A percentile compares a stretch with the other conserved stretches of the same genome.
phyloP scores from a whole-genome alignment of 345 rosid genomes.

The Eucalyptus grandis region DNA sequence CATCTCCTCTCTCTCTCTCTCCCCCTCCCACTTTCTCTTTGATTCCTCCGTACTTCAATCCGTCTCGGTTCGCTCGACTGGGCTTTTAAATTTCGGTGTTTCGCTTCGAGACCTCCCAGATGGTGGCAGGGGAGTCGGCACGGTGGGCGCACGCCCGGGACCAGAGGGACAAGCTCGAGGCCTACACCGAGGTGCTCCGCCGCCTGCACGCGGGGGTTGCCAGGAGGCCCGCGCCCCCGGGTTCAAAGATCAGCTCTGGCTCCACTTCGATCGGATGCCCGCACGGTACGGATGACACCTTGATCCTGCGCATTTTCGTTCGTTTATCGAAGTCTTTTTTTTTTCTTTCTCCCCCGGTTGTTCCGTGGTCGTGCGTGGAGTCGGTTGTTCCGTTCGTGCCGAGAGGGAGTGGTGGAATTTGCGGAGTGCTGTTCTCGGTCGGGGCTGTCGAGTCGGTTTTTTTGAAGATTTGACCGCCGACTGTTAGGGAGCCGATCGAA shows the following conservation, averaged over 20 bases:
- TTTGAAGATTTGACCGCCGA: background rate
- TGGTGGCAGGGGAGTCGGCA: slow-evolving; percentile 13
- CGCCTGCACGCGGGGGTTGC: slow-evolving; percentile 57
- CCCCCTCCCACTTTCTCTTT: background rate
- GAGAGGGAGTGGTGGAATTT: background rate
- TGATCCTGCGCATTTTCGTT: background rate
- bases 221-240: slow-evolving; percentile 64
- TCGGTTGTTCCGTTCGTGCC: background rate
- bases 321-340: background rate
- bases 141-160: slow-evolving; percentile 45
- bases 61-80: background rate
- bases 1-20: background rate
- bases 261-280: slow-evolving; percentile 94
- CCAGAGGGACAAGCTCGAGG: slow-evolving; percentile 75
- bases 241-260: slow-evolving; percentile 92
- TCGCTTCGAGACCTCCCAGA: too few relatives aligned
- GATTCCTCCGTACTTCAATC: background rate
- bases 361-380: background rate
- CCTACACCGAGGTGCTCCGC: slow-evolving; percentile 60
- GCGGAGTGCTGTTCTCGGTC: background rate
- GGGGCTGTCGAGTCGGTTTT: background rate
- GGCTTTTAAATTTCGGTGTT: too few relatives aligned
- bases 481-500: background rate
- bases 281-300: slow-evolving; percentile 41
- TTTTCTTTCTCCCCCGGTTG: background rate